Evolutionary conservation across 2,329 filamentous ascomycete genomes (phyloP).

Genomic region (Talaromyces sp.): DNA sequence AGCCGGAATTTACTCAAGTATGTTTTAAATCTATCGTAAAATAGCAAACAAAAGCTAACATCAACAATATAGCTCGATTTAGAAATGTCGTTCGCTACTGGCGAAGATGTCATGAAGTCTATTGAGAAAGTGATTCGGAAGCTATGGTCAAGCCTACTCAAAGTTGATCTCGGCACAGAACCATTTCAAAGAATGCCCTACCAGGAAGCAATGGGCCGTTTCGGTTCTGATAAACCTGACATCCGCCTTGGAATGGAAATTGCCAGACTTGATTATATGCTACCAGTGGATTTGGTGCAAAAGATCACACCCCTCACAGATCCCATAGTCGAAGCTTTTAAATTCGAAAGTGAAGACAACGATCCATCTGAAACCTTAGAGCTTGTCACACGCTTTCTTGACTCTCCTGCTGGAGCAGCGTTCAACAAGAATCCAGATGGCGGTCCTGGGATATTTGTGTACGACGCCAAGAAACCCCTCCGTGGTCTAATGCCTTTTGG

Average conservation of each 20-base stretch:
- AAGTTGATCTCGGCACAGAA: constrained; percentile 39
- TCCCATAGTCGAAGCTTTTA: constrained; percentile 72
- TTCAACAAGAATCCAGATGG: constrained; percentile 69
- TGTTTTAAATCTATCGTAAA: constrained; percentile 16
- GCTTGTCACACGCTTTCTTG: constrained; percentile 69
- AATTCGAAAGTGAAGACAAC: constrained; percentile 51
- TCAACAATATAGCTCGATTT: constrained; percentile 66
- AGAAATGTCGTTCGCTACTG: constrained; percentile 82
- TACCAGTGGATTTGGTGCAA: constrained; percentile 61
- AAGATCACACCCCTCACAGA: constrained; percentile 69
- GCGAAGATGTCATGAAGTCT: constrained; percentile 63
- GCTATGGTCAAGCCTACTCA: constrained; percentile 53
- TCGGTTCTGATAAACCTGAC: constrained; percentile 92
- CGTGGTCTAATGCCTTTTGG: constrained; percentile 74
- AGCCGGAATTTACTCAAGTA: constrained; percentile 94
- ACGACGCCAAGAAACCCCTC: constrained; percentile 69
- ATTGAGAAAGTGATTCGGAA: constrained; percentile 51
- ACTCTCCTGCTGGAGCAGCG: constrained; percentile 54
- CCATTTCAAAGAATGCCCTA: constrained; percentile 65
- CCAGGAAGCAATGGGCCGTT: constrained; percentile 69
- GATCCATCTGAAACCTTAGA: constrained; percentile 53
- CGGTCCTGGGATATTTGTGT: constrained; percentile 74
- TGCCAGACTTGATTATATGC: constrained; percentile 58
- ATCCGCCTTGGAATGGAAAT: constrained; percentile 70
- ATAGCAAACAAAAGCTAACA: background rate